Base-by-base conservation (phyloP, 768 basidiomycete species). In the Podaxis pistillaris region DNA sequence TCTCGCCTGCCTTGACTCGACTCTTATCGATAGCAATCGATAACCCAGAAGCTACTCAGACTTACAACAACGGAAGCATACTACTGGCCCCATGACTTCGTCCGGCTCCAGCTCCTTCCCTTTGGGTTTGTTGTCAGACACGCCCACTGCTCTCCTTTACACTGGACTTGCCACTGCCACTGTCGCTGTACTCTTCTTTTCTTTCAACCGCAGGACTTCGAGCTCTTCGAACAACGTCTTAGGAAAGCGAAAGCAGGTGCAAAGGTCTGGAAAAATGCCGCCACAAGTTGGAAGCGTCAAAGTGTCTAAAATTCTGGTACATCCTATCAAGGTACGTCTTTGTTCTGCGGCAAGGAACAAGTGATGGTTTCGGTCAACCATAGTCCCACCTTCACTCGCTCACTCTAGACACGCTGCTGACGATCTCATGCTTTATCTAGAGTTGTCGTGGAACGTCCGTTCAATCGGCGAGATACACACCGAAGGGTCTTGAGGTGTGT, bases 361-460 rank as follows among this genome's bases (percentile, higher is more conserved):
- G 13, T 17, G 40, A 19, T 6, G 8, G 19, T 22, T 49, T 44
- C 5, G 41, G 41, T 47, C 5, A 59, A 5, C 41, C n/a, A 24
- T 17, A 8, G 9, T 37, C 11, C 4, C 6, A 41, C 33, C 8
- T 33, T 1, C 30, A 1, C 33, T 2, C 6, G 8, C 2, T 33
- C 33, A 33, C 33, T 33, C 33, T 33, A 9, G 33, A 33, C 33
- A 33, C 33, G 40, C n/a, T 46, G n/a, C 1, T 46, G 44, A 46
- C 44, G 15, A 17, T 19, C 19, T 19, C 44, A 33, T n/a, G 3
- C 8, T 19, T 40, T 50, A 22, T 59, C 40, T 56, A 93, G 90
- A 91, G 90, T 66, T 91, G 90, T 67, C 83, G 81, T 54, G 90
- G 88, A 26, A 87, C 80, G 1, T 83, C 88, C 28, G 83, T 91